Conservation (phyloP, 495 filamentous ascomycete species). For the Podospora pseudopauciseta region DNA sequence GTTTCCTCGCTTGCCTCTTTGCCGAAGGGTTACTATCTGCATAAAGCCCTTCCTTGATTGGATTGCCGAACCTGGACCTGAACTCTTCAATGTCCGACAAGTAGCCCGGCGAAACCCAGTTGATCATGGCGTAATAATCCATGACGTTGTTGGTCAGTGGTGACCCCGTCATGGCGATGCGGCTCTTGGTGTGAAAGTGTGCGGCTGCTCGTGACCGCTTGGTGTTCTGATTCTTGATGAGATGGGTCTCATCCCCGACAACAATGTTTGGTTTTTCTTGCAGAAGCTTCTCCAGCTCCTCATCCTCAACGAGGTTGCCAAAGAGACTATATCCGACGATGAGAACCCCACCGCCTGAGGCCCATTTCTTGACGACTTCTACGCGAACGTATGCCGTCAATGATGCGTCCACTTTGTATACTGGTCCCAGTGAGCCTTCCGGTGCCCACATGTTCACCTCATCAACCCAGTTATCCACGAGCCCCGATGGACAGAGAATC, state of each 20-base stretch:
- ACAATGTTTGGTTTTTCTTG: constrained; percentile 64
- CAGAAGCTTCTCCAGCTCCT: constrained; percentile 42
- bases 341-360: constrained; percentile 63
- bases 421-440: constrained; percentile 44
- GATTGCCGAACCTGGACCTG: constrained; percentile 59
- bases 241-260: constrained; percentile 86
- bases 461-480: constrained; percentile 80
- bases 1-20: constrained; percentile 57
- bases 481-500: constrained; percentile 68
- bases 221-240: constrained; percentile 60
- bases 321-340: constrained; percentile 73
- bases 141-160: constrained; percentile 77
- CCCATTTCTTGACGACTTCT: constrained; percentile 54
- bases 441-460: constrained; percentile 72
- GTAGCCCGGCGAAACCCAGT: constrained; percentile 81
- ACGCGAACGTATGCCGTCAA: constrained; percentile 35
- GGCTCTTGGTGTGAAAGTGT: constrained; percentile 61
- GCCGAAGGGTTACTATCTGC: constrained; percentile 54
- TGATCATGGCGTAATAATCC: constrained; percentile 82
- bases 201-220: constrained; percentile 50
- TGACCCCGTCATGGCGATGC: constrained; percentile 85
- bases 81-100: constrained; percentile 67
- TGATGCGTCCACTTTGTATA: constrained; percentile 48
- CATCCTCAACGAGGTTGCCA: constrained; percentile 32
- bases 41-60: constrained; percentile 68